Conservation (phyloP, 108 stramenopile species). For the Conticribra guillardii region DNA sequence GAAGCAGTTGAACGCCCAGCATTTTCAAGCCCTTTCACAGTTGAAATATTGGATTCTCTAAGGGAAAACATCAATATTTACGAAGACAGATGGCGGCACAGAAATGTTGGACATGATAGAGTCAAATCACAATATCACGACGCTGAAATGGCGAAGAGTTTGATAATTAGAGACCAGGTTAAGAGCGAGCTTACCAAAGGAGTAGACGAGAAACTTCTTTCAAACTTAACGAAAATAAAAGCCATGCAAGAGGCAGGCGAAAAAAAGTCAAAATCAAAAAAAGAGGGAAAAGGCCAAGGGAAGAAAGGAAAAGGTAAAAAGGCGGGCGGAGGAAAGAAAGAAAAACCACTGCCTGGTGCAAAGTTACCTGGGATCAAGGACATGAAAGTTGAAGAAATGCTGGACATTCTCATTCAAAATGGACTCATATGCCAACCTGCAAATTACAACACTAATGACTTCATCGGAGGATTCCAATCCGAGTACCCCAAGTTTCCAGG, state of each 20-base stretch:
- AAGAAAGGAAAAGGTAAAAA: constrained; percentile 63
- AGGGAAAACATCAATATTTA: constrained; percentile 43
- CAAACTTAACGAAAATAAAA: constrained; percentile 76
- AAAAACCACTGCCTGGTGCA: constrained; percentile 80
- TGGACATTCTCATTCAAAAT: constrained; percentile 62
- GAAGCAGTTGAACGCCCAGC: constrained; percentile 46
- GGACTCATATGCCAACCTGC: constrained; percentile 50
- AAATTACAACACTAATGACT: constrained; percentile 30
- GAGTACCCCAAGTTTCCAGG: constrained; percentile 29
- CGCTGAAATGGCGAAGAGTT: constrained; percentile 66
- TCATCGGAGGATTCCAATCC: constrained; percentile 58
- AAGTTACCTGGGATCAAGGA: constrained; percentile 66
- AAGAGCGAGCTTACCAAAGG: constrained; percentile 51
- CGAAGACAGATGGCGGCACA: constrained; percentile 63
- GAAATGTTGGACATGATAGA: constrained; percentile 71
- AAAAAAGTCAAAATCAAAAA: constrained; percentile 56
- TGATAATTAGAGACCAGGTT: constrained; percentile 69
- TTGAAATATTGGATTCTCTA: constrained; percentile 58
- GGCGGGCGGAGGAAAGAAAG: constrained; percentile 63
- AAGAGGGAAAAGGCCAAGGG: constrained; percentile 39
- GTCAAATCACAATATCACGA: constrained; percentile 70
- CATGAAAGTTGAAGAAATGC: constrained; percentile 72
- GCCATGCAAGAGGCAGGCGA: constrained; percentile 48
- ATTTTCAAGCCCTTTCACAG: constrained; percentile 62
- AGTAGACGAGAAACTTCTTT: constrained; percentile 80